phyloP scores from a whole-genome alignment of 2,329 filamentous ascomycete genomes.

The Scortechinia acanthostroma region DNA sequence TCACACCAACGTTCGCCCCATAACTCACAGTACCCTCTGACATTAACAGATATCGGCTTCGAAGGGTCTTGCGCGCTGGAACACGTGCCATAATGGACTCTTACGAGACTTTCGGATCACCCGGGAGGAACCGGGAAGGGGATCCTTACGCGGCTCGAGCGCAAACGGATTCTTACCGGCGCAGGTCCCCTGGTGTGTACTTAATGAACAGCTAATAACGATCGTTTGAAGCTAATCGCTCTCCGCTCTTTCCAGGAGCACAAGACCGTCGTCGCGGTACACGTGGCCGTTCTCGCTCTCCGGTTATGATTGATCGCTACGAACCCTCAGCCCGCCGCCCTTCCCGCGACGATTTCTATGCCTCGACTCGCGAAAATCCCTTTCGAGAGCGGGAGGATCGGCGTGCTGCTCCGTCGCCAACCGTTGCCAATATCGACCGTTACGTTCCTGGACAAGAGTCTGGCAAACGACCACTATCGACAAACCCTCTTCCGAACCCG shows the following conservation, averaged over 20 bases:
- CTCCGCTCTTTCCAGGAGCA: neutral
- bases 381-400: conserved; percentile 45
- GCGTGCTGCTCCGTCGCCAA: conserved; percentile 48
- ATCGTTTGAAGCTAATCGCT: no score
- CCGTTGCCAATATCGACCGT: conserved; percentile 49
- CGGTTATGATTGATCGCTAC: conserved; percentile 54
- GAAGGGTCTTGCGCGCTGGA: no score
- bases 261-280: conserved; percentile 31
- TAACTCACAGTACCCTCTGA: no score
- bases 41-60: no score
- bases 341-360: conserved; percentile 49
- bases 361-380: conserved; percentile 25
- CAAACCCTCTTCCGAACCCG: conserved; percentile 53
- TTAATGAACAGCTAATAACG: no score
- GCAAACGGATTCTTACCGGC: neutral
- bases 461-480: conserved; percentile 37
- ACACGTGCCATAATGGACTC: neutral
- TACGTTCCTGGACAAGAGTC: conserved; percentile 57
- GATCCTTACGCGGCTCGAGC: neutral
- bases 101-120: neutral
- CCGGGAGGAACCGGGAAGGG: neutral
- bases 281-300: conserved; percentile 49
- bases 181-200: neutral
- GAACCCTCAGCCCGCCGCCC: conserved; percentile 42
- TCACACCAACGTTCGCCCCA: no score